Conservation (phyloP, 345 rosid genomes). For the Syzygium oleosum region DNA sequence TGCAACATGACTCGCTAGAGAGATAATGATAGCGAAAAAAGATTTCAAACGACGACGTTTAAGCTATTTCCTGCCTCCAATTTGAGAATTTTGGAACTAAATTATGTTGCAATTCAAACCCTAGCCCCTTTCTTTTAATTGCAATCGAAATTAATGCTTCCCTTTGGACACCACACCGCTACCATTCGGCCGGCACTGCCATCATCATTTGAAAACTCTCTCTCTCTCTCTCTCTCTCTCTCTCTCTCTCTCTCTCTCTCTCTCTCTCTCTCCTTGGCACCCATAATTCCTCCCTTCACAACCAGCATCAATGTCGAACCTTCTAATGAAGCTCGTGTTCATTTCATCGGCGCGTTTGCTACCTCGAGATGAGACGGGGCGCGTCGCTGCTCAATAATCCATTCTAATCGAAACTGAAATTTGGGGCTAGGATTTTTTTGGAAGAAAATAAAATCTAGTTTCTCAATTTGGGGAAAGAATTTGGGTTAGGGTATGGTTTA, state of each 20-base stretch:
- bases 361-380: background rate
- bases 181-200: background rate
- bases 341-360: background rate
- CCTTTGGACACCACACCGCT: background rate
- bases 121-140: background rate
- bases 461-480: too few species aligned
- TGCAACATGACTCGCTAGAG: background rate
- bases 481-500: background rate
- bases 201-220: background rate
- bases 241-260: too few species aligned
- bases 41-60: background rate
- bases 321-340: background rate
- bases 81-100: background rate
- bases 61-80: background rate
- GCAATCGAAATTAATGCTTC: background rate
- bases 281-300: background rate
- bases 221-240: too few species aligned
- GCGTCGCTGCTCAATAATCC: background rate
- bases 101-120: background rate
- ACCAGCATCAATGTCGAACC: background rate
- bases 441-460: too few species aligned
- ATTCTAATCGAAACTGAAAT: too few species aligned
- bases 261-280: background rate
- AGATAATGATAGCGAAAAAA: background rate
- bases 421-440: background rate